phyloP scores from a whole-genome alignment of 176 grass and related monocot species.

The Hordeum marinum region DNA sequence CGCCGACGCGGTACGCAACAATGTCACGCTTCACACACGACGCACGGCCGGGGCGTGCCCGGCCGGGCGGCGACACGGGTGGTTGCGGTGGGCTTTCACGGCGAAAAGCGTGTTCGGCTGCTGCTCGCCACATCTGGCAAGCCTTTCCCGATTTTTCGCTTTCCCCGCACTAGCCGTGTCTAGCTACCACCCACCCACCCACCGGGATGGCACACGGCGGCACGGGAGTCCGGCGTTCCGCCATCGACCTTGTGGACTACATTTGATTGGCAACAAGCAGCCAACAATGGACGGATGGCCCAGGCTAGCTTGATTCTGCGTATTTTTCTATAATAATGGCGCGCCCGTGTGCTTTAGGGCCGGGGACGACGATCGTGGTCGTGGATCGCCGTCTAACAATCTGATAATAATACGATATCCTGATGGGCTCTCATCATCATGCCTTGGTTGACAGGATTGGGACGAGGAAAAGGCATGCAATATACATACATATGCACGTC shows the following conservation, averaged over 20 bases:
- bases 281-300: neutral
- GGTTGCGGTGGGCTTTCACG: constrained; percentile 5
- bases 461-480: neutral
- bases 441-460: constrained; percentile 10
- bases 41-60: neutral
- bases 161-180: neutral
- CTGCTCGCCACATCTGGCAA: constrained; percentile 9
- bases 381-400: neutral
- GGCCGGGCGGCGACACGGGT: constrained; percentile 11
- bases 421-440: neutral
- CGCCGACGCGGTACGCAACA: neutral
- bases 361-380: neutral
- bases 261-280: neutral
- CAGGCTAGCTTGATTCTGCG: neutral
- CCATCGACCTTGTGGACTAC: neutral
- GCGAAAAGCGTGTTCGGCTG: neutral
- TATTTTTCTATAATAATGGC: neutral
- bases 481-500: constrained; percentile 12
- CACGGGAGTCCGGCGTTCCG: neutral
- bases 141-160: neutral
- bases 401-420: neutral
- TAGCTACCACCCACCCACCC: neutral
- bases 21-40: neutral
- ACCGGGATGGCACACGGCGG: neutral
- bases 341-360: neutral